Evolutionary conservation across 116 monocot species (phyloP).

Genomic region (Posidonia oceanica): DNA sequence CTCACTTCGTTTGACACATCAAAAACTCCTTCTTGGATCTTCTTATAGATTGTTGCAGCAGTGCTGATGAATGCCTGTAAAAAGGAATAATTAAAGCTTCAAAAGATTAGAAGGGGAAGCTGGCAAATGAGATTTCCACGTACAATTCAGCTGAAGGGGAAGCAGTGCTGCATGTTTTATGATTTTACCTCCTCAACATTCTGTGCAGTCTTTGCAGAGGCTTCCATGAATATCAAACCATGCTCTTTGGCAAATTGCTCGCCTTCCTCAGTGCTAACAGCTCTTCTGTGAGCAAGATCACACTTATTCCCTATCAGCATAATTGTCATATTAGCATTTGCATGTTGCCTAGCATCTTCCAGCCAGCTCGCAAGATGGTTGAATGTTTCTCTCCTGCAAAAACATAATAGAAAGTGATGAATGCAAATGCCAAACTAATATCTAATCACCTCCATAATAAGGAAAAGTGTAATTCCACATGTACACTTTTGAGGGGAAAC

Average conservation of each 20-base stretch:
- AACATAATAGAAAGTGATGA: background rate
- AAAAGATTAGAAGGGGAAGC: background rate
- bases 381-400: constrained; percentile 74
- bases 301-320: constrained; percentile 79
- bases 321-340: constrained; percentile 82
- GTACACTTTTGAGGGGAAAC: too few relatives aligned
- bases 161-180: background rate
- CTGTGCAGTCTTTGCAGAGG: constrained; percentile 75
- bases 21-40: constrained; percentile 71
- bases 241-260: constrained; percentile 74
- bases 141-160: background rate
- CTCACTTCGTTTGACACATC: constrained; percentile 75
- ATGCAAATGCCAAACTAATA: background rate
- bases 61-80: constrained; percentile 68
- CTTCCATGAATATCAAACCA: constrained; percentile 77
- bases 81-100: background rate
- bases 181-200: constrained; percentile 66
- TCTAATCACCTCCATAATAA: too few relatives aligned
- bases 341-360: constrained; percentile 80
- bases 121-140: background rate
- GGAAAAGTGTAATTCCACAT: too few relatives aligned
- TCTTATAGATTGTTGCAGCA: constrained; percentile 70
- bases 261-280: constrained; percentile 70
- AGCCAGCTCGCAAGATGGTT: constrained; percentile 82
- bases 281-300: constrained; percentile 59